A percentile compares a stretch with the other conserved stretches of the same genome.
phyloP scores from a whole-genome alignment of 495 filamentous ascomycete genomes.

The Lasiosphaeriaceae sp. region DNA sequence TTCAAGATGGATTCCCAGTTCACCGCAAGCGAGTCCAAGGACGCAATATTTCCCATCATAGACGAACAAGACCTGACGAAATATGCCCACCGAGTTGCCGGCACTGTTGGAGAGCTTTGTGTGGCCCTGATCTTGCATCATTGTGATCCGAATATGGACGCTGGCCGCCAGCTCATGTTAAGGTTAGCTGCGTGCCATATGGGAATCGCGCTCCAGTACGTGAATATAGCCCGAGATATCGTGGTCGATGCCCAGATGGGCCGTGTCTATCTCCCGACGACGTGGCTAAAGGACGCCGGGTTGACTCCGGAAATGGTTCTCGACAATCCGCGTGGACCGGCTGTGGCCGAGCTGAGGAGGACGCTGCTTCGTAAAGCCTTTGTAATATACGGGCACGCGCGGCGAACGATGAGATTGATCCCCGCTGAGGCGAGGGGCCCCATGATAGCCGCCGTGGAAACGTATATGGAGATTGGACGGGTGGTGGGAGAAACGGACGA shows the following conservation, averaged over 20 bases:
- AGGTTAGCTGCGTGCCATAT: conserved; percentile 52
- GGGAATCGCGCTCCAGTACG: conserved; percentile 65
- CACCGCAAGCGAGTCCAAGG: conserved; percentile 6
- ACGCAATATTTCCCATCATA: conserved; percentile 46
- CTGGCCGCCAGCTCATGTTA: conserved; percentile 22
- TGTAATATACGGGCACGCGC: conserved; percentile 44
- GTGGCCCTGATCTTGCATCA: conserved; percentile 59
- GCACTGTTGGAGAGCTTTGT: conserved; percentile 64
- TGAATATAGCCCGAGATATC: conserved; percentile 70
- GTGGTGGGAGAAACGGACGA: conserved; percentile 40
- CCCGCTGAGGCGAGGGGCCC: conserved; percentile 54
- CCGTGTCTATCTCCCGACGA: conserved; percentile 59
- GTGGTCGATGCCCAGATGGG: conserved; percentile 54
- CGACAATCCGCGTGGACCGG: conserved; percentile 34
- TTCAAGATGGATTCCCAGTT: conserved; percentile 61
- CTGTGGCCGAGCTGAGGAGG: conserved; percentile 44
- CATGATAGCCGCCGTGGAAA: conserved; percentile 64
- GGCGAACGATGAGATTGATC: conserved; percentile 50
- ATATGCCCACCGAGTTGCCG: conserved; percentile 60
- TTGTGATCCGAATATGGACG: conserved; percentile 23
- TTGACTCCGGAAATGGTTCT: conserved; percentile 52
- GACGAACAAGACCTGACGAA: conserved; percentile 51
- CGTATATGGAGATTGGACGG: conserved; percentile 70
- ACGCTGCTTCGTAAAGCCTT: conserved; percentile 55
- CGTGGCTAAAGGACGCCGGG: conserved; percentile 55